phyloP scores from a whole-genome alignment of 768 basidiomycete species.

The Dentipellis sp. region DNA sequence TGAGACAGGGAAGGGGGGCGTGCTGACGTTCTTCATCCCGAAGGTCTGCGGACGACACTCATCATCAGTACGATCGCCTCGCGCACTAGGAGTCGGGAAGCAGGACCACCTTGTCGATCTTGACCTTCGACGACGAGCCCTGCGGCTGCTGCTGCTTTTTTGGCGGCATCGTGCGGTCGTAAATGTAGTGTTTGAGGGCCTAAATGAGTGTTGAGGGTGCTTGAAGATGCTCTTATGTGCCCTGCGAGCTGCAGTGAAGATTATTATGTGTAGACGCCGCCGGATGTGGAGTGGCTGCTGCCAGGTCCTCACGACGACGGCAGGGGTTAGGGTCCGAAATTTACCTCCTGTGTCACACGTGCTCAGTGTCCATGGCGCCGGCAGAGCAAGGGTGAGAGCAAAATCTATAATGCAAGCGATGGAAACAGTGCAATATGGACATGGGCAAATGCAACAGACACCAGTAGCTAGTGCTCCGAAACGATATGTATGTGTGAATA shows the following conservation, averaged over 20 bases:
- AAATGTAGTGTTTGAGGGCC: neutral
- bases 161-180: conserved; percentile 53
- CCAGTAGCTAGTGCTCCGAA: no score
- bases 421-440: neutral
- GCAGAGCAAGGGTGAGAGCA: no score
- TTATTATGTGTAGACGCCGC: no score
- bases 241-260: no score
- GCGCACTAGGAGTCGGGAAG: conserved; percentile 13
- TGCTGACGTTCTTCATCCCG: conserved; percentile 77
- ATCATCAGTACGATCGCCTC: conserved; percentile 19
- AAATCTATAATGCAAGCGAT: no score
- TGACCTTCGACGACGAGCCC: conserved; percentile 54
- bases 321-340: neutral
- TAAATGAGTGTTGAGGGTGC: no score
- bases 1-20: neutral
- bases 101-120: conserved; percentile 66
- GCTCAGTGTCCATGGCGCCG: neutral
- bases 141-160: conserved; percentile 53
- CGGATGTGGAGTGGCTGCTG: no score
- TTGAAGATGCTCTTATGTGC: no score
- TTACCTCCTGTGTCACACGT: neutral
- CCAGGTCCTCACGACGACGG: no score
- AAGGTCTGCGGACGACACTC: conserved; percentile 47
- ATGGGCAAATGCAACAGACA: neutral
- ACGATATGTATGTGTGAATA: no score